Conservation (phyloP, 106 monocot species). For the Hemerocallis citrina region DNA sequence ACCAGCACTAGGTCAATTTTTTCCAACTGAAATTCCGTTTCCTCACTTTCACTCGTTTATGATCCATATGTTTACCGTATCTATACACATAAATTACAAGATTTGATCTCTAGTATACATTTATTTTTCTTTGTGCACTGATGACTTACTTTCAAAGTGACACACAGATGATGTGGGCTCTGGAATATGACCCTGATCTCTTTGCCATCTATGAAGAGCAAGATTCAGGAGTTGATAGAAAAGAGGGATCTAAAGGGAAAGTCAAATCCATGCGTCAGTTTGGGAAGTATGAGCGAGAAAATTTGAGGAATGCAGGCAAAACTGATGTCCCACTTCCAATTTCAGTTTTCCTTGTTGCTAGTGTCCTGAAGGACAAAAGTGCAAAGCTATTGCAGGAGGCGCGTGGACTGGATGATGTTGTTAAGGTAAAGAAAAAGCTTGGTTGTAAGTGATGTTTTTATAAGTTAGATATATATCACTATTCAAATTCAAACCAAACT, state of each 20-base stretch:
- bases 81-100: background rate
- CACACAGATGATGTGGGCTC: slow-evolving; percentile 97
- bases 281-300: slow-evolving; percentile 85
- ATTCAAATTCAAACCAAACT: no score
- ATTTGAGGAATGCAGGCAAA: slow-evolving; percentile 52
- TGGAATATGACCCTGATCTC: slow-evolving; percentile 78
- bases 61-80: background rate
- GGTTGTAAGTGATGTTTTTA: background rate
- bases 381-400: slow-evolving; percentile 76
- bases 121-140: background rate
- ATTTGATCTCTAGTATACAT: background rate
- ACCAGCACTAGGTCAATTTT: no score
- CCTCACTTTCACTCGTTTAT: background rate
- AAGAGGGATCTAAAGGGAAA: slow-evolving; percentile 57
- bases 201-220: slow-evolving; percentile 66
- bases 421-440: slow-evolving; percentile 47
- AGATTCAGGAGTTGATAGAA: slow-evolving; percentile 27
- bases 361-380: slow-evolving; percentile 83
- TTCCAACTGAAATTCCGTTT: no score
- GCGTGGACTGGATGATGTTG: slow-evolving; percentile 80
- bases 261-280: slow-evolving; percentile 62
- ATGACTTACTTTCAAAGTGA: slow-evolving; percentile 5
- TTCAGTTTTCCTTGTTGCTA: slow-evolving; percentile 89
- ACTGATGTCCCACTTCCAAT: slow-evolving; percentile 64
- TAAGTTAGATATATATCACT: background rate